Percentiles rank a stretch among this genome's conserved stretches.
These are phyloP conservation scores for Lichtheimia hyalospora DNA, from an alignment of 371 early-diverging fungal species.

Conservation along the genomic window DNA sequence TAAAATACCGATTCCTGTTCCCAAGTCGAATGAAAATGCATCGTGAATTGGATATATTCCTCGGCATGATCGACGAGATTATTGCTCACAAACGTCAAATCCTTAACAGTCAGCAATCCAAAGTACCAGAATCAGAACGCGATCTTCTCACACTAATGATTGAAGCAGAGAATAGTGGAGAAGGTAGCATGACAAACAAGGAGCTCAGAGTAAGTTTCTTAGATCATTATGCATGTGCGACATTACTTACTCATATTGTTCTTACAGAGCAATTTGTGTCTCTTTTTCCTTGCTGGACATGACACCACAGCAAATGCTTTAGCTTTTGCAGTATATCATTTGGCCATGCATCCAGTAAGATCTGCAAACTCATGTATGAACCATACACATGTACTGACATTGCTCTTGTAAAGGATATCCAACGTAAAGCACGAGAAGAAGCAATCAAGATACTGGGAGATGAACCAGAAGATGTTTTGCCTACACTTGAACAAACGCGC, in stretches of 20 bases:
- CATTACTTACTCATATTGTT: not conserved
- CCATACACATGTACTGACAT: not conserved
- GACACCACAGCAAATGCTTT: conserved; percentile 46
- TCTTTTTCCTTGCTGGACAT: no score
- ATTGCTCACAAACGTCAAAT: conserved; percentile 27
- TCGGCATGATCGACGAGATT: conserved; percentile 33
- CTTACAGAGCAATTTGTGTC: conserved; percentile 24
- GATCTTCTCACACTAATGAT: conserved; percentile 54
- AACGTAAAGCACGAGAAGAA: conserved; percentile 47
- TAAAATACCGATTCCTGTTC: conserved; percentile 11
- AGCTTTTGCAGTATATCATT: conserved; percentile 20
- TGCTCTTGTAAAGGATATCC: conserved; percentile 24
- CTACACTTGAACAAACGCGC: conserved; percentile 40
- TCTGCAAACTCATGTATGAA: not conserved
- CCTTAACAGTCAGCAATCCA: not conserved
- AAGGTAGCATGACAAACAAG: conserved; percentile 21
- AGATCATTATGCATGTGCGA: conserved; percentile 17
- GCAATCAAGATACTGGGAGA: conserved; percentile 51
- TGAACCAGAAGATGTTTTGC: conserved; percentile 30
- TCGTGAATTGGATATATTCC: conserved; percentile 25
- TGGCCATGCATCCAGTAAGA: conserved; percentile 23
- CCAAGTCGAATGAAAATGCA: conserved; percentile 30
- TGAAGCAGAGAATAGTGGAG: conserved; percentile 16
- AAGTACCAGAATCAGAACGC: conserved; percentile 13
- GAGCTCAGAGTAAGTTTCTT: conserved; percentile 20